Evolutionary conservation across 2,329 filamentous ascomycete genomes (phyloP).

Genomic region (Trichoderma atrobrunneum): DNA sequence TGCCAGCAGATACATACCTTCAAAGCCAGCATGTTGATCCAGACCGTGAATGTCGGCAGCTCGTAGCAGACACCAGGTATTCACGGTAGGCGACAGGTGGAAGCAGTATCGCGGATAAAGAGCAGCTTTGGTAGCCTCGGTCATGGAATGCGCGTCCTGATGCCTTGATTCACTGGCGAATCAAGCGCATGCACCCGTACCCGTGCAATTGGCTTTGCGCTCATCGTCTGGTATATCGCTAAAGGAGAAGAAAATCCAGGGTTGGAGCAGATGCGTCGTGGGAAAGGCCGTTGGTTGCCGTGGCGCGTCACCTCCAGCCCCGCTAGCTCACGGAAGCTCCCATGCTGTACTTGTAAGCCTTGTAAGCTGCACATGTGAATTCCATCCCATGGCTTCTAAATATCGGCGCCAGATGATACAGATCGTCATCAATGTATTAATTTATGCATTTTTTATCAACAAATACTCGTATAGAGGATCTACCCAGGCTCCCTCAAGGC

Average conservation of each 20-base stretch:
- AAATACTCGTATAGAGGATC: not conserved
- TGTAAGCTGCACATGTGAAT: not conserved
- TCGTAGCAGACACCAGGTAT: constrained; percentile 57
- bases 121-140: constrained; percentile 33
- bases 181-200: constrained; percentile 8
- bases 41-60: constrained; percentile 50
- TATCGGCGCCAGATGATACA: not conserved
- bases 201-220: not conserved
- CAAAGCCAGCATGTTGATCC: constrained; percentile 47
- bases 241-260: not conserved
- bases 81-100: constrained; percentile 58
- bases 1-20: constrained; percentile 41
- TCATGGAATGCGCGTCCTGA: constrained; percentile 50
- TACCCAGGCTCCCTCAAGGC: not conserved
- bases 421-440: not conserved
- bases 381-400: not conserved
- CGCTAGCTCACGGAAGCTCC: constrained; percentile 4
- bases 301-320: constrained; percentile 6
- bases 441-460: not conserved
- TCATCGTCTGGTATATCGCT: not conserved
- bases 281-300: not conserved
- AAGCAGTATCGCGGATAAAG: constrained; percentile 64
- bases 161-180: constrained; percentile 7
- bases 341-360: not conserved
- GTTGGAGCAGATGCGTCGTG: not conserved